A percentile compares a stretch with the other conserved stretches of the same genome.
phyloP scores from a whole-genome alignment of 2,329 filamentous ascomycete genomes.

The Apiospora saccharicola region DNA sequence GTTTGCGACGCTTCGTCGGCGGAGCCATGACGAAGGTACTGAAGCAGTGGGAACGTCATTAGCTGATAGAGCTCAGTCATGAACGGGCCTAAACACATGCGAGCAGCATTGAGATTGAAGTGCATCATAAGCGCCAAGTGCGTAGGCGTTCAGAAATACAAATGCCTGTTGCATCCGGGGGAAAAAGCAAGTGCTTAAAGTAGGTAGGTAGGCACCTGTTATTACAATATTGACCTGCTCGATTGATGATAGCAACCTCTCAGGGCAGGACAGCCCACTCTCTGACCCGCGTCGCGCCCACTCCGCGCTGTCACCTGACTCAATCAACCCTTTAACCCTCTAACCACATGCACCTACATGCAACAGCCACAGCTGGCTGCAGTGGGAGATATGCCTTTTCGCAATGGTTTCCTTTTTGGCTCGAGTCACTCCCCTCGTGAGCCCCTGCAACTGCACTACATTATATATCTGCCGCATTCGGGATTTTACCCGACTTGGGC shows the following conservation, averaged over 20 bases:
- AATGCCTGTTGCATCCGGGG: not conserved
- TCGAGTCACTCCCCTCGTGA: too few species aligned
- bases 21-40: slow-evolving; percentile 57
- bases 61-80: slow-evolving; percentile 26
- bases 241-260: not conserved
- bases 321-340: not conserved
- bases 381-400: too few species aligned
- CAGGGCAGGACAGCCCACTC: not conserved
- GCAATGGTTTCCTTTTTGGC: not conserved
- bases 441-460: too few species aligned
- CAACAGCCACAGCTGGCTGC: not conserved
- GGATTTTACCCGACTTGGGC: not conserved
- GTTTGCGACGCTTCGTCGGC: slow-evolving; percentile 65
- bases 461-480: not conserved
- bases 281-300: slow-evolving; percentile 16
- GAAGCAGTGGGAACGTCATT: slow-evolving; percentile 35
- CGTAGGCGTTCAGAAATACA: not conserved
- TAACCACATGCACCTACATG: not conserved
- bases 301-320: slow-evolving; percentile 19
- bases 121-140: not conserved
- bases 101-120: not conserved
- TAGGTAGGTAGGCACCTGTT: too few species aligned
- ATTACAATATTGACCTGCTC: not conserved
- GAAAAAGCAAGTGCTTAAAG: not conserved
- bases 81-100: not conserved